These are phyloP conservation scores for Taxillus chinensis DNA, from an alignment of 164 flowering plant species.

Conservation along the genomic window DNA sequence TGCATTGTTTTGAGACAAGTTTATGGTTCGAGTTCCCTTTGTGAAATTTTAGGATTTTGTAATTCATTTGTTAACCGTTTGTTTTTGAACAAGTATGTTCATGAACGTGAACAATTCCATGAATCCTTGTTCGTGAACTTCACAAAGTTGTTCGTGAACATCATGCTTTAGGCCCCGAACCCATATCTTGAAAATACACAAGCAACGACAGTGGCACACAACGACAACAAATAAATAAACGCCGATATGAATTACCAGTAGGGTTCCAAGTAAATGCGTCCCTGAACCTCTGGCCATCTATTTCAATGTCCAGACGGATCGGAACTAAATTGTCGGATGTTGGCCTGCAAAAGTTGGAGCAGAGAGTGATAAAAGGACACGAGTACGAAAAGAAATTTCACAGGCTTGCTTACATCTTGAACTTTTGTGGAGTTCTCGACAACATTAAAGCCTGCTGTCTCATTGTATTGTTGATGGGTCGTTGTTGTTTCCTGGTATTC, in stretches of 20 bases:
- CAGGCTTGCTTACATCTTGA: constrained; percentile 47
- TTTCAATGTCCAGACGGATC: constrained; percentile 72
- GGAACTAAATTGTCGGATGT: constrained; percentile 80
- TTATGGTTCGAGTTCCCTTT: too few species aligned
- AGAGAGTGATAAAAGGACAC: neutral
- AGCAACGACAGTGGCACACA: neutral
- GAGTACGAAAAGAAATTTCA: neutral
- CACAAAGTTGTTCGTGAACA: too few species aligned
- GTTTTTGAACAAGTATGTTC: too few species aligned
- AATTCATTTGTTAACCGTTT: too few species aligned
- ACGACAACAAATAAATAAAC: neutral
- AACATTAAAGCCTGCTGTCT: constrained; percentile 23
- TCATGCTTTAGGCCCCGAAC: neutral
- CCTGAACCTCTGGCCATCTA: constrained; percentile 65
- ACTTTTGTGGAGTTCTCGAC: constrained; percentile 38
- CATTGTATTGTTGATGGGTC: constrained; percentile 15
- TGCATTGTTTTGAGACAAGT: too few species aligned
- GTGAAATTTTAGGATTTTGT: too few species aligned
- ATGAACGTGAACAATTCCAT: too few species aligned
- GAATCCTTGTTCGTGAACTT: too few species aligned
- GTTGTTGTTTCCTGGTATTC: neutral
- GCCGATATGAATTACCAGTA: constrained; percentile 32
- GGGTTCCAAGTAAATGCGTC: constrained; percentile 97
- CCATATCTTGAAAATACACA: neutral
- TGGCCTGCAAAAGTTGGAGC: constrained; percentile 39